Conservation (phyloP, 176 grass and related monocot genomes). For the Carex kokanica region DNA sequence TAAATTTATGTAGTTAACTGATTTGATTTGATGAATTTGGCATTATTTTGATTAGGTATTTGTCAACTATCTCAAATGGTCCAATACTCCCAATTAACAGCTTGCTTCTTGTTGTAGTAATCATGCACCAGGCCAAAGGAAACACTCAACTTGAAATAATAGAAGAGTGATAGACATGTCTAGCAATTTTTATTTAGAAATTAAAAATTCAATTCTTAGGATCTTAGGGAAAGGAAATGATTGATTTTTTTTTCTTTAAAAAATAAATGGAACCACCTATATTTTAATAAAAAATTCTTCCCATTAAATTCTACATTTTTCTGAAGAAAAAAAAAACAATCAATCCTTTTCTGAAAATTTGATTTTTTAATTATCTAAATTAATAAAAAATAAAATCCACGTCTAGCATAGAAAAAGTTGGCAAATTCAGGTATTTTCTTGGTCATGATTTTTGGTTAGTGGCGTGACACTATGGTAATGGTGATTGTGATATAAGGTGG, state of each 20-base stretch:
- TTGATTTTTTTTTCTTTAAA: too few species aligned
- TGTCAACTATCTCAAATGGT: background rate
- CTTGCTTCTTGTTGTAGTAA: background rate
- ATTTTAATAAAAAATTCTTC: too few species aligned
- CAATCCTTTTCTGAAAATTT: too few species aligned
- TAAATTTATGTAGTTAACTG: background rate
- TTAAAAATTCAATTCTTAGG: too few species aligned
- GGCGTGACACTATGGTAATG: slow-evolving; percentile 11
- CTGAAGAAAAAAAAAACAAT: too few species aligned
- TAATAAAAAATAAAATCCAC: background rate
- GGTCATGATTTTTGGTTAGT: background rate
- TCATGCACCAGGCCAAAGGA: background rate
- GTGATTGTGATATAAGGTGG: background rate
- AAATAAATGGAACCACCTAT: too few species aligned
- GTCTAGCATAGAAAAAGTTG: background rate
- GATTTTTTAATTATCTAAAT: too few species aligned
- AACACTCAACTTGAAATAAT: background rate
- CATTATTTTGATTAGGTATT: background rate
- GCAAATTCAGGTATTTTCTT: background rate
- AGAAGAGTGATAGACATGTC: background rate
- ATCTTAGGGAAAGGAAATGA: too few species aligned
- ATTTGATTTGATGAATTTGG: background rate
- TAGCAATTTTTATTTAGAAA: too few species aligned
- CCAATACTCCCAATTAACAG: background rate
- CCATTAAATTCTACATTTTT: too few species aligned